Evolutionary conservation across 179 eudicot genomes (phyloP), one percentile per base, ranked within the genome.

Genomic region (Actinidia chinensis): DNA sequence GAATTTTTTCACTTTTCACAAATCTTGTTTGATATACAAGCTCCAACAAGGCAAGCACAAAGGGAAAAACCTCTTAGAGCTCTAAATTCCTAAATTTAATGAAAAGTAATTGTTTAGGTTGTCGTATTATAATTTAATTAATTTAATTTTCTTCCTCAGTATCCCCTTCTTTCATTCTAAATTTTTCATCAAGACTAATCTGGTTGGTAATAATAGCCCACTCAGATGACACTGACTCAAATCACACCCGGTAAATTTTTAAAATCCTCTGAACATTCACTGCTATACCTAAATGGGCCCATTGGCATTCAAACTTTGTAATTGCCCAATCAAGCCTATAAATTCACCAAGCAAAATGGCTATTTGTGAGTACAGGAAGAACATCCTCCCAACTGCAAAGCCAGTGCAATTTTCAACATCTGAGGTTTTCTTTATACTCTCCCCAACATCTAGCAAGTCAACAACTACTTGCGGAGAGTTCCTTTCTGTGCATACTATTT

Each of bases 251-350:
- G n/a, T n/a, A n/a, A n/a, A n/a, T n/a, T n/a, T n/a, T n/a, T n/a
- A n/a, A n/a, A n/a, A n/a, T n/a, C n/a, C n/a, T n/a, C n/a, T n/a
- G n/a, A n/a, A n/a, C n/a, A n/a, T n/a, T n/a, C n/a, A n/a, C n/a
- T n/a, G n/a, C n/a, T 68, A 64, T 87, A 92, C 97, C 97, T 90
- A 71, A 92, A 92, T 47, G 97, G 97, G 72, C 97, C 97, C 90
- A 90, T 83, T 64, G 89, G 88, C 93, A 90, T 90, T 76, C 97
- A 76, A 92, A 90, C 71, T 87, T 90, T 48, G 84, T 84, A 40
- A 90, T 82, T 68, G 86, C 87, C 72, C 79, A 76, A 75, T 92
- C 97, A 85, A 92, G 84, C 87, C 82, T 82, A 76, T 89, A 90
- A 50, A 87, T 76, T 92, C 93, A 68, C 82, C 88, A 46, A 92